Base-by-base conservation (phyloP, 345 rosid species). In the Moricandia arvensis region DNA sequence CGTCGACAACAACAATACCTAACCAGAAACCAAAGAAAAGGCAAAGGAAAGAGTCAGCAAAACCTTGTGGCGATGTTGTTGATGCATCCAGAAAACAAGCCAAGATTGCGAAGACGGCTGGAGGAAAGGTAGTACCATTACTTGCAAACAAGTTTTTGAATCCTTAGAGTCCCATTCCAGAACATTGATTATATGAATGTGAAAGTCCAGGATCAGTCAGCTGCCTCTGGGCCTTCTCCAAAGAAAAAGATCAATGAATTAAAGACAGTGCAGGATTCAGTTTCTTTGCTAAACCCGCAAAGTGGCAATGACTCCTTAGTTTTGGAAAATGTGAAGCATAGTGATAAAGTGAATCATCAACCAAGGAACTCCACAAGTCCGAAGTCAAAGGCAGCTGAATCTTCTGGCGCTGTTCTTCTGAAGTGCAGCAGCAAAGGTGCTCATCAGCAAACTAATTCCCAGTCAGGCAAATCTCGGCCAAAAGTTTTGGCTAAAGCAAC, bases 21-120 rank as follows among this genome's bases (percentile, higher is more conserved):
- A 83, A 81, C 65, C 88, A 84, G 80, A 88, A 88, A 79, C 86
- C 85, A 2, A 93, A 88, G 85, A 93, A 91, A 87, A 85, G 97
- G 87, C 79, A 85, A 81, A 87, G 93, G 80, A 93, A 84, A 81
- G 97, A 91, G 75, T 63, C 81, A 51, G 63, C 69, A 59, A 90
- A 87, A 80, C 76, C 84, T 72, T 75, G 59, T 57, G 72, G 81
- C 24, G 91, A 85, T 75, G 81, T 16, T 85, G 90, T 68, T 65
- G 89, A 85, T 65, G 83, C 75, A 72, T 78, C 49, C 54, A 60
- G 79, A 73, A 91, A 90, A 82, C 86, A 85, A 67, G 86, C 59
- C 63, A 94, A 88, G 73, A 63, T 82, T 68, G 80, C 77, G 60
- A 91, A 87, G 83, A 64, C 67, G 57, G 79, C 81, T 21, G 69